Evolutionary conservation across 148 eudicot species (phyloP).

Genomic region (Chenopodium album): DNA sequence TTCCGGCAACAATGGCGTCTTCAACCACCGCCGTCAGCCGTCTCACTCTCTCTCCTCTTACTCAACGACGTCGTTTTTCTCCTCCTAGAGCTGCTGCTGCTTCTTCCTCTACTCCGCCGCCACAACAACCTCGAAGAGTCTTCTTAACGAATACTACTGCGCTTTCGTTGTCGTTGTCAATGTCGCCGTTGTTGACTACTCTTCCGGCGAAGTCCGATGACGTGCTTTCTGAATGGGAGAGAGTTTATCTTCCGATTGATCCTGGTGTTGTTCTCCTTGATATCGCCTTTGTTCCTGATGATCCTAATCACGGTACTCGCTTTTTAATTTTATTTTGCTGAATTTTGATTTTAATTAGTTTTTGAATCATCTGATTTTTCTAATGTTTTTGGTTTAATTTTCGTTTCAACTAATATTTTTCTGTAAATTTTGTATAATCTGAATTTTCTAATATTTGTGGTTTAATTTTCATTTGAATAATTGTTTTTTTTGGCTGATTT

Average conservation of each 20-base stretch:
- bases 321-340: neutral
- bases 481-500: too few species aligned
- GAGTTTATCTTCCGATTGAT: slow-evolving; percentile 77
- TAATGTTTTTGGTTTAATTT: too few species aligned
- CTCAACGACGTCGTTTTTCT: neutral
- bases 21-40: neutral
- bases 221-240: slow-evolving; percentile 80
- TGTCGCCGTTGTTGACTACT: slow-evolving; percentile 23
- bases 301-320: slow-evolving; percentile 57
- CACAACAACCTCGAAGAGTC: slow-evolving; percentile 16
- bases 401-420: too few species aligned
- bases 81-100: slow-evolving; percentile 3
- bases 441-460: too few species aligned
- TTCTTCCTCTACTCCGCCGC: neutral
- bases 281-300: slow-evolving; percentile 92
- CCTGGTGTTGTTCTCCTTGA: slow-evolving; percentile 99
- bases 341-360: too few species aligned
- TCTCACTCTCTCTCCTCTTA: slow-evolving; percentile 4
- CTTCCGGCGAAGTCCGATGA: slow-evolving; percentile 51
- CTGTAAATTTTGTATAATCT: too few species aligned
- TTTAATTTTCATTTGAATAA: neutral
- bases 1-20: slow-evolving; percentile 16
- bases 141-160: slow-evolving; percentile 31
- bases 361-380: too few species aligned
- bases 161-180: slow-evolving; percentile 24